Base-by-base conservation (phyloP, 177 flowering plant genomes). In the Telopea speciosissima region DNA sequence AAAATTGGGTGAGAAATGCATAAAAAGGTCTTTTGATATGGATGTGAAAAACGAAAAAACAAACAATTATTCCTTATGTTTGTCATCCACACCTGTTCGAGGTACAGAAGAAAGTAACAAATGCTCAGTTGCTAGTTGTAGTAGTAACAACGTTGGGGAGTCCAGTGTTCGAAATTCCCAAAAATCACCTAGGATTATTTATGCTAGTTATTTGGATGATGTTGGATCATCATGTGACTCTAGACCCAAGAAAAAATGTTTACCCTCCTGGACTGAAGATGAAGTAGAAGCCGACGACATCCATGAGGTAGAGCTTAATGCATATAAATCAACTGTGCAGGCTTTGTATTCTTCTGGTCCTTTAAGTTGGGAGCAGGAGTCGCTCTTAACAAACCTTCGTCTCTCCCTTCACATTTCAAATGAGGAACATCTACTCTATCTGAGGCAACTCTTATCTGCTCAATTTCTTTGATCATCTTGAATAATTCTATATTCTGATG, bases 311-410 rank as follows among this genome's bases (percentile, higher is more conserved):
- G 89, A 87, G 82, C 76, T 84, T 59, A 77, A 68, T 70, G 90
- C 90, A 52, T 87, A 87, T 68, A 71, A 75, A 67, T 75, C 77
- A n/a, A 87, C 89, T 7, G 23, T 87, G 70, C 78, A 73, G 70
- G 90, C 88, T 54, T 62, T 86, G 65, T 76, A 81, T 81, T 88
- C 82, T 71, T 85, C 86, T 45, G 90, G 90, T 62, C 88, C 86
- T 33, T 79, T 87, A 71, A 87, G 85, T 76, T 87, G 90, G 89
- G 90, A 85, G 31, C 84, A 85, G 68, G 90, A 87, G 62, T 73
- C 81, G 5, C 76, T 87, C 49, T 64, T 87, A 58, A 87, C 90
- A 72, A 79, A 85, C 73, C 90, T 87, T 63, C 88, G 89, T 36
- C 74, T 83, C 52, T 80, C 79, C 25, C 87, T 87, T 33, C 75